Evolutionary conservation across 805 yeast genomes (phyloP), one percentile per base, ranked within the genome.

Genomic region (Candida boleticola): DNA sequence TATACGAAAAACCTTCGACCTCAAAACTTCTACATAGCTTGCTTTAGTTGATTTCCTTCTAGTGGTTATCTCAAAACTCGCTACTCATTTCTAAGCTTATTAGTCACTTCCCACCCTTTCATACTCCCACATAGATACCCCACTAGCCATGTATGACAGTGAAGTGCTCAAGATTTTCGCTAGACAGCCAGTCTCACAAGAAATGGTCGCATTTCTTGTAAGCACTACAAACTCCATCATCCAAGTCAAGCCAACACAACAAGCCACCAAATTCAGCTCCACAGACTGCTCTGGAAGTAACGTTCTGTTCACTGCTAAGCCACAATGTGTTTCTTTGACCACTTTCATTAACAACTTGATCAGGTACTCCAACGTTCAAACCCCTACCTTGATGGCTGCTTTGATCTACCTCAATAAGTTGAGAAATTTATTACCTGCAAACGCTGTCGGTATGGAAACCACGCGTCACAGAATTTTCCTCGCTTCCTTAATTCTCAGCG

Each of bases 351-450:
- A 80, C 46, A 77, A 75, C 21, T 68, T 92, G 47, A 82, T 92
- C 52, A 73, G 72, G 41, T 81, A 85, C 55, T 88, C 97, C 5
- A 89, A 90, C 60, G 98, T 92, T 32, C 96, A 89, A 64, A 86
- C 96, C 3, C 89, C 97, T 27, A 92, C 98, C 0, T 74, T 92
- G 48, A 92, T 93, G 98, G 83, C 97, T 17, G 77, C 96, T 4
- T 73, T 90, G 41, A 90, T 89, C 13, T 92, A 88, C 61, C 71
- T 92, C 46, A 81, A 83, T 42, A 83, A 89, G 50, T 73, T 93
- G 52, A 79, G 92, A 52, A 76, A 79, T 40, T 74, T 84, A 5
- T 75, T 92, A 40, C 98, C 98, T 2, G 79, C 87, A 22, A 85
- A 86, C 60, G 93, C 96, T 10, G 79, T 84, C 45, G 98, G 98